These are phyloP conservation scores for Moricandia arvensis DNA, from an alignment of 345 rosid species.

Conservation along the genomic window DNA sequence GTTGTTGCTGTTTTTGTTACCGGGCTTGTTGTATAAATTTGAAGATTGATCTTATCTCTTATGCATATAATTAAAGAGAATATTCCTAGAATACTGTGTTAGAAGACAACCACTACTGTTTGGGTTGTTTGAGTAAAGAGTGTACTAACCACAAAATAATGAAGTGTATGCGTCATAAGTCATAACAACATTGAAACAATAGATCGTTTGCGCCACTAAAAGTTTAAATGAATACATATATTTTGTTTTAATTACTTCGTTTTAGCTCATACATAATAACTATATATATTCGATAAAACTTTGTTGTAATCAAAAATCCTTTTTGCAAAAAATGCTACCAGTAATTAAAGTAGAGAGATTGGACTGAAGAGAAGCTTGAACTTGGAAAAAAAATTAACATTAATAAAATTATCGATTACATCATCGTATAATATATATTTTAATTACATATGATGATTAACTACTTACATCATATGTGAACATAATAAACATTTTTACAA, in stretches of 20 bases:
- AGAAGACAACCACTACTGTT: slow-evolving; percentile 32
- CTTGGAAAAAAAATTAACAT: too few species aligned
- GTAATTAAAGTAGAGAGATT: neutral
- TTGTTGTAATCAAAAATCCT: too few species aligned
- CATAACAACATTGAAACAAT: neutral
- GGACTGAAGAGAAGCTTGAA: neutral
- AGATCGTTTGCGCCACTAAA: neutral
- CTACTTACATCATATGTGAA: too few species aligned
- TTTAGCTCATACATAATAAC: neutral
- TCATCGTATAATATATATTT: too few species aligned
- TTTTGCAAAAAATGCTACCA: neutral
- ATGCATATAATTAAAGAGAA: slow-evolving; percentile 2
- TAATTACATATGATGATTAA: too few species aligned
- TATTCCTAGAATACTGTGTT: slow-evolving; percentile 26
- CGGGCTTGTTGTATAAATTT: neutral
- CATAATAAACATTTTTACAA: too few species aligned
- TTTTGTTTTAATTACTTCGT: neutral
- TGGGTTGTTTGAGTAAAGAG: slow-evolving; percentile 28
- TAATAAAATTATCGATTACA: too few species aligned
- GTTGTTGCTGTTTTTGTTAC: slow-evolving; percentile 4
- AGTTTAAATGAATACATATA: neutral
- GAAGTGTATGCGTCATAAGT: neutral
- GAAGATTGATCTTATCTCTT: slow-evolving; percentile 5
- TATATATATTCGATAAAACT: neutral
- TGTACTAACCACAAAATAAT: neutral